These are phyloP conservation scores for Candida pini DNA, from an alignment of 805 yeast species.

Conservation along the genomic window DNA sequence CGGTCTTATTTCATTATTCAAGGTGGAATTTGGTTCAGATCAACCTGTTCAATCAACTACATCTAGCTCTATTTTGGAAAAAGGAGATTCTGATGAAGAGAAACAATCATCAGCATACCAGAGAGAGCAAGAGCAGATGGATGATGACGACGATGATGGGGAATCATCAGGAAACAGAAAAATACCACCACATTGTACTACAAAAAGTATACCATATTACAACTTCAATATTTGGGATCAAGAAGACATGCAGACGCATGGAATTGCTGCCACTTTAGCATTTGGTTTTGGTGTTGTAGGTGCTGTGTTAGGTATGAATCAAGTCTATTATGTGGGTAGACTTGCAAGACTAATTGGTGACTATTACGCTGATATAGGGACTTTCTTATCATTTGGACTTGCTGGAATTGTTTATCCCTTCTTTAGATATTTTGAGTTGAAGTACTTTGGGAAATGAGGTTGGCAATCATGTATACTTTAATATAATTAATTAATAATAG, in stretches of 20 bases:
- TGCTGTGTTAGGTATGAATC: conserved; percentile 84
- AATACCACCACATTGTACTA: conserved; percentile 15
- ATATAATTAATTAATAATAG: no score
- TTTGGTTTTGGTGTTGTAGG: conserved; percentile 73
- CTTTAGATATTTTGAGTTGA: conserved; percentile 60
- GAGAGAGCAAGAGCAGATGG: not conserved
- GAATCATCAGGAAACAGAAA: not conserved
- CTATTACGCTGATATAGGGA: conserved; percentile 74
- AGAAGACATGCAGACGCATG: conserved; percentile 51
- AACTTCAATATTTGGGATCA: conserved; percentile 76
- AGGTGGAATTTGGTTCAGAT: conserved; percentile 32
- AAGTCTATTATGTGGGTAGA: conserved; percentile 77
- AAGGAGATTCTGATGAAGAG: not conserved
- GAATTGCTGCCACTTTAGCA: conserved; percentile 63
- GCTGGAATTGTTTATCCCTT: conserved; percentile 60
- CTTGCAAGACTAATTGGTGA: conserved; percentile 61
- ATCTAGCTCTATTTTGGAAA: not conserved
- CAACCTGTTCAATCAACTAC: not conserved
- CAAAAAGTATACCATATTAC: conserved; percentile 37
- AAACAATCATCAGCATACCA: no score
- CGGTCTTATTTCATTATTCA: conserved; percentile 32
- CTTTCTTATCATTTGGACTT: conserved; percentile 73
- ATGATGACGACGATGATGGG: not conserved
- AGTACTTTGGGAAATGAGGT: conserved; percentile 36
- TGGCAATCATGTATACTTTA: no score